These are phyloP conservation scores for Rosa lucieae DNA, from an alignment of 306 rosid genomes.

Conservation along the genomic window DNA sequence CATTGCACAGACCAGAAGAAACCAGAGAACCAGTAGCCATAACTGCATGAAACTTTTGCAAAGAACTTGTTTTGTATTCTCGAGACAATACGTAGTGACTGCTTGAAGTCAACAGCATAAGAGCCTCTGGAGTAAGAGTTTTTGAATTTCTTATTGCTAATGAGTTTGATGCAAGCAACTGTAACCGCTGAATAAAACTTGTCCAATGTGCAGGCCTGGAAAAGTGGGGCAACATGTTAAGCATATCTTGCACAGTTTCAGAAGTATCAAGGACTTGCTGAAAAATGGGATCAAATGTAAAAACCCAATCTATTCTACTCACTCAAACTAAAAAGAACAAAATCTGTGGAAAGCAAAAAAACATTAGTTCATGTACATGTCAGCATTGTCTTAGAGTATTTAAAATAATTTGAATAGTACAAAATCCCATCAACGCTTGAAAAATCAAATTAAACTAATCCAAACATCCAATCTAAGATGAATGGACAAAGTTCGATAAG, in stretches of 20 bases:
- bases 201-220: slow-evolving; percentile 82
- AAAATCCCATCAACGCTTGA: background rate
- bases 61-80: slow-evolving; percentile 67
- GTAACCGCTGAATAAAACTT: slow-evolving; percentile 59
- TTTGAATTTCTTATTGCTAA: slow-evolving; percentile 70
- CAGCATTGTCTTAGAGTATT: background rate
- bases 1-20: slow-evolving; percentile 71
- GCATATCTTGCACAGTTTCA: slow-evolving; percentile 5
- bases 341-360: background rate
- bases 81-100: slow-evolving; percentile 45
- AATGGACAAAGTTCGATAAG: slow-evolving; percentile 4
- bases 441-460: background rate
- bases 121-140: slow-evolving; percentile 54
- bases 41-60: slow-evolving; percentile 60
- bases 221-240: slow-evolving; percentile 23
- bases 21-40: slow-evolving; percentile 78
- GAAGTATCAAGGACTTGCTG: background rate
- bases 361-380: background rate
- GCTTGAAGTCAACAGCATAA: slow-evolving; percentile 61
- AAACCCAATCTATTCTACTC: background rate
- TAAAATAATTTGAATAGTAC: background rate
- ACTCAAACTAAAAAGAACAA: background rate
- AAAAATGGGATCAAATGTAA: background rate
- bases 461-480: background rate
- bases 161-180: slow-evolving; percentile 64